These are phyloP conservation scores for Solanum pinnatisectum DNA, from an alignment of 257 asterid species.

Conservation along the genomic window DNA sequence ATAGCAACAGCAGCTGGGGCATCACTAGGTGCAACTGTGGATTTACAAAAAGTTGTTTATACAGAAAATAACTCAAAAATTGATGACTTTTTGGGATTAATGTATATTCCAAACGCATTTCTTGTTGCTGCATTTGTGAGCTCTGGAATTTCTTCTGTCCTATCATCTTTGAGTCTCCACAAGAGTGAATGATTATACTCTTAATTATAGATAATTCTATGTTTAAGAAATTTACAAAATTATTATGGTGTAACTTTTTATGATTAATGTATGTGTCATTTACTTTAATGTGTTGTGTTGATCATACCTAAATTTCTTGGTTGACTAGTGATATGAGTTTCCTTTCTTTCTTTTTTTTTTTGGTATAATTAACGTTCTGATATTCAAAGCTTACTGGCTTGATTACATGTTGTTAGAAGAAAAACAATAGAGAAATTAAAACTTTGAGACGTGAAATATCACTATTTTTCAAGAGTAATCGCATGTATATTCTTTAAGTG, in stretches of 20 bases:
- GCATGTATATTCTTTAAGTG: no score
- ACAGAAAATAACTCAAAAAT: background rate
- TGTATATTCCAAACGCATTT: background rate
- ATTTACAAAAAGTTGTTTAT: background rate
- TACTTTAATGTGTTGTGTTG: background rate
- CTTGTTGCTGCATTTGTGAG: background rate
- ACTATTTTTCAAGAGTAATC: no score
- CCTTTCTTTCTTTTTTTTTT: no score
- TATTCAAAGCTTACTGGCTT: no score
- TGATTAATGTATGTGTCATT: background rate
- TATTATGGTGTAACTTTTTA: background rate
- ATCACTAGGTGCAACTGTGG: constrained; percentile 5
- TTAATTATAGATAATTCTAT: background rate
- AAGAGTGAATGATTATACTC: background rate
- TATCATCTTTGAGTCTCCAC: background rate
- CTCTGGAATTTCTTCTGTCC: background rate
- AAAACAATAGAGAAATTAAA: no score
- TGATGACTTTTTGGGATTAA: background rate
- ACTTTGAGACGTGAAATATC: no score
- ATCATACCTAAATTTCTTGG: background rate
- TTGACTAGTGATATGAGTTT: background rate
- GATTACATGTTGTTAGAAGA: no score
- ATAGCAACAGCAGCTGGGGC: constrained; percentile 8
- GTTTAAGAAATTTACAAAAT: background rate
- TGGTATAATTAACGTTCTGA: no score